These are phyloP conservation scores for Cercophora sp. DNA, from an alignment of 495 filamentous ascomycete species.

Conservation along the genomic window DNA sequence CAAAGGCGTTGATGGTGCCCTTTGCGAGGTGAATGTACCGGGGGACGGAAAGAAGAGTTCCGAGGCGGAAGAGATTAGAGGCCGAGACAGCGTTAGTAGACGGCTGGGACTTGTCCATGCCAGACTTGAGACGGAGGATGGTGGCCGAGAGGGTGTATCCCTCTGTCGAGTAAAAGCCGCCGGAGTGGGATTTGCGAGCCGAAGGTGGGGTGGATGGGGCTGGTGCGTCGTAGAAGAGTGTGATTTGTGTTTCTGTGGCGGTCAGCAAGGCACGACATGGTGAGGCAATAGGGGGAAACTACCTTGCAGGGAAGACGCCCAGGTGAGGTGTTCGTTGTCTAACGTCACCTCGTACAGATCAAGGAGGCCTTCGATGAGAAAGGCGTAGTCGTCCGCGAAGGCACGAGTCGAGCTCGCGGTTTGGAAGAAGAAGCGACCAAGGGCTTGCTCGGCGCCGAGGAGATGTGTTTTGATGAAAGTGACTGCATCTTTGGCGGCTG, in stretches of 20 bases:
- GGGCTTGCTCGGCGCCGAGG: constrained; percentile 55
- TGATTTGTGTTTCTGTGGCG: too few species aligned
- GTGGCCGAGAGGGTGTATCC: constrained; percentile 60
- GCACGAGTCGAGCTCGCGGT: constrained; percentile 64
- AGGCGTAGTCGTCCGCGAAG: constrained; percentile 96
- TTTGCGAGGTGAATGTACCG: constrained; percentile 60
- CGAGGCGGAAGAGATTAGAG: constrained; percentile 76
- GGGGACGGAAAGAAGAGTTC: constrained; percentile 63
- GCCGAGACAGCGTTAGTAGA: constrained; percentile 83
- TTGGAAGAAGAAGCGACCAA: constrained; percentile 76
- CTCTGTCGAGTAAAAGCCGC: constrained; percentile 87
- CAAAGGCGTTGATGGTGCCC: constrained; percentile 77
- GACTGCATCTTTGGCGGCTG: constrained; percentile 65
- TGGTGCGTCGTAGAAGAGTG: constrained; percentile 61
- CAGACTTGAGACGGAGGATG: constrained; percentile 85
- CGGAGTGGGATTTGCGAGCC: constrained; percentile 42
- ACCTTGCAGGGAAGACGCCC: constrained; percentile 82
- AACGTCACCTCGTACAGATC: constrained; percentile 87
- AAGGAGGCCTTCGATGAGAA: constrained; percentile 76
- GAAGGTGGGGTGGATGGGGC: constrained; percentile 19
- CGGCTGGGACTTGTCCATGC: constrained; percentile 86
- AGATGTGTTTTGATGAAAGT: constrained; percentile 75
- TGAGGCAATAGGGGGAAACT: constrained; percentile 49
- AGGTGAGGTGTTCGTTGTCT: constrained; percentile 71
- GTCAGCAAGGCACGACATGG: constrained; percentile 59